Percentiles rank a stretch among this genome's conserved stretches.
phyloP scores from a whole-genome alignment of 225 moss, liverwort and hornwort genomes.

The Straminergon stramineum region DNA sequence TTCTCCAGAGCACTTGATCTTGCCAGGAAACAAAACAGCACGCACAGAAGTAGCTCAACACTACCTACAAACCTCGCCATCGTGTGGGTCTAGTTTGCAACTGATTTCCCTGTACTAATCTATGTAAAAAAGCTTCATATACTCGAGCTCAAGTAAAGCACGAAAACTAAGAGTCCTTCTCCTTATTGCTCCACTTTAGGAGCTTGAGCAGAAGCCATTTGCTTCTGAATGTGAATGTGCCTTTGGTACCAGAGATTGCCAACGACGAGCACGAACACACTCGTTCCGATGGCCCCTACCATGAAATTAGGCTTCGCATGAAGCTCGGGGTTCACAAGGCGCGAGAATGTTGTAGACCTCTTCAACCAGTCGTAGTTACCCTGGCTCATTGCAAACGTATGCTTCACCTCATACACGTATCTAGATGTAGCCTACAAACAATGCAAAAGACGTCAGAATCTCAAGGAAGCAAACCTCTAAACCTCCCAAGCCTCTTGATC shows the following conservation, averaged over 20 bases:
- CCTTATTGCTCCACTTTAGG: constrained; percentile 9
- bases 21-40: not conserved
- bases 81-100: not conserved
- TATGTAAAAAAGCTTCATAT: not conserved
- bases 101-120: not conserved
- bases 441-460: not conserved
- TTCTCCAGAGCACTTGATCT: not conserved
- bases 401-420: not conserved
- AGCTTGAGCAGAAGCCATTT: not conserved
- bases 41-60: not conserved
- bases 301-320: constrained; percentile 63
- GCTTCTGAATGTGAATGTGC: constrained; percentile 36
- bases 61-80: constrained; percentile 3
- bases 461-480: not conserved
- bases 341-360: constrained; percentile 48
- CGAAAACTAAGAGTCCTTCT: constrained; percentile 7
- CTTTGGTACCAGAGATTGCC: constrained; percentile 55
- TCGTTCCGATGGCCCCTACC: constrained; percentile 64
- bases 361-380: constrained; percentile 40
- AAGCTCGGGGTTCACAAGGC: constrained; percentile 66
- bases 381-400: not conserved
- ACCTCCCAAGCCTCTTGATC: not conserved
- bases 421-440: not conserved
- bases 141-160: not conserved
- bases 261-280: constrained; percentile 46